These are phyloP conservation scores for sweet orange (Citrus sinensis) DNA, from an alignment of 345 rosid species.

Conservation along the genomic window DVS_A1.0 CM039165.1:773501-774000, in stretches of 20 bases:
- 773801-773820: background rate
- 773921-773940: background rate
- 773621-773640: no score
- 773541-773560: no score
- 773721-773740: no score
- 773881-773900: background rate
- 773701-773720: no score
- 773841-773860: background rate
- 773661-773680: no score
- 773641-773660: no score
- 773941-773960: no score
- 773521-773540: no score
- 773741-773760: background rate
- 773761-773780: background rate
- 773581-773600: no score
- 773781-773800: background rate
- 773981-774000: no score
- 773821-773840: background rate
- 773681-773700: no score
- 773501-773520: rapidly evolving
- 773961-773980: rapidly evolving
- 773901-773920: background rate
- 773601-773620: no score
- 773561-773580: rapidly evolving
- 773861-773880: background rate